Evolutionary conservation across 306 rosid genomes (phyloP).

Genomic region (Quercus variabilis): DNA sequence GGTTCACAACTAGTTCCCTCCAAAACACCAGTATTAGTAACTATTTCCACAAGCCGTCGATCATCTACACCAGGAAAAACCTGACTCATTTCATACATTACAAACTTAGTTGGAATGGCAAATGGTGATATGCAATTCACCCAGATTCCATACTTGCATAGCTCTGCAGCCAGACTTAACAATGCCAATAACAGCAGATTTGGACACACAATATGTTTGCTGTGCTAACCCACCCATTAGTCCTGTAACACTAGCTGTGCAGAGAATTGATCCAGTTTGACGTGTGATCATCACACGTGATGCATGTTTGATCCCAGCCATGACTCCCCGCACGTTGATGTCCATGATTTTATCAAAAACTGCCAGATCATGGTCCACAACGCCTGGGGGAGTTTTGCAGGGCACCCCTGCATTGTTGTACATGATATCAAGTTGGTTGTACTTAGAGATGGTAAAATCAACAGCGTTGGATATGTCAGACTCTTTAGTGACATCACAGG

Average conservation of each 20-base stretch:
- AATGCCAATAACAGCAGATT: constrained; percentile 63
- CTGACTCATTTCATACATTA: constrained; percentile 41
- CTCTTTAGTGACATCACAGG: constrained; percentile 74
- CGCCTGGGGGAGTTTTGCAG: constrained; percentile 67
- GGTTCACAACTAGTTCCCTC: constrained; percentile 67
- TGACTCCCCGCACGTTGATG: constrained; percentile 68
- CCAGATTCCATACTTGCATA: constrained; percentile 62
- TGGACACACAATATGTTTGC: constrained; percentile 71
- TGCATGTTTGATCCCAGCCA: constrained; percentile 81
- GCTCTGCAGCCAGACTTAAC: constrained; percentile 73
- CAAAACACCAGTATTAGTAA: constrained; percentile 44
- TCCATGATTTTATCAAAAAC: constrained; percentile 58
- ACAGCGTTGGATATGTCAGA: constrained; percentile 66
- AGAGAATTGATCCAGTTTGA: constrained; percentile 59
- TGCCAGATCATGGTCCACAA: constrained; percentile 55
- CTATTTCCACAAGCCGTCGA: constrained; percentile 33
- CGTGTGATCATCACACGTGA: constrained; percentile 81
- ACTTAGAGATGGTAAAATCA: constrained; percentile 59
- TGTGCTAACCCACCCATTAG: constrained; percentile 73
- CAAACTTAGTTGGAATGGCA: constrained; percentile 68
- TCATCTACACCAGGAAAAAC: constrained; percentile 44
- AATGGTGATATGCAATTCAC: constrained; percentile 78
- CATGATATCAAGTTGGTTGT: constrained; percentile 77
- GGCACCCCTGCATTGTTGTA: constrained; percentile 79
- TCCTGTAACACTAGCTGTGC: constrained; percentile 83